Percentiles rank a stretch among this genome's conserved stretches.
These are phyloP conservation scores for Wilhelminamyces savonicus DNA, from an alignment of 805 yeast species.

Conservation along the genomic window DNA sequence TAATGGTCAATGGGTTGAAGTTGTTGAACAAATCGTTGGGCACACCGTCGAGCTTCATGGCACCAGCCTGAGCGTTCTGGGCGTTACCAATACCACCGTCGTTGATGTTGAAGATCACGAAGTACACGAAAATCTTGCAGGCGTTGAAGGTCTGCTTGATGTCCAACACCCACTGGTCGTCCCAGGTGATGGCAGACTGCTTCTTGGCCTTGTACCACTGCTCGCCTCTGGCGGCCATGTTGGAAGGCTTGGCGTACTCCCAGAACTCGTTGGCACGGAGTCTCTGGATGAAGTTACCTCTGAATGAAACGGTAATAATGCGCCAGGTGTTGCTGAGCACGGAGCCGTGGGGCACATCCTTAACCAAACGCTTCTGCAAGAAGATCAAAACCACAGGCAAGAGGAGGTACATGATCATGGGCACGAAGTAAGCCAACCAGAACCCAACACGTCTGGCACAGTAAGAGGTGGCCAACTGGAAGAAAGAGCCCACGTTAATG, in stretches of 20 bases:
- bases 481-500: conserved; percentile 50
- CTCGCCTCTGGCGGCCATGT: conserved; percentile 39
- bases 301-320: conserved; percentile 35
- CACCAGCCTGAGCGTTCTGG: conserved; percentile 49
- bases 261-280: conserved; percentile 34
- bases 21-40: conserved; percentile 52
- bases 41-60: conserved; percentile 46
- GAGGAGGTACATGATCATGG: conserved; percentile 26
- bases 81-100: conserved; percentile 45
- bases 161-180: conserved; percentile 44
- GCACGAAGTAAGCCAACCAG: conserved; percentile 50
- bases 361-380: conserved; percentile 19
- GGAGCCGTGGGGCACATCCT: conserved; percentile 38
- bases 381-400: conserved; percentile 23
- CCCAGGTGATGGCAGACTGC: conserved; percentile 23
- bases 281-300: conserved; percentile 39
- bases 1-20: conserved; percentile 50
- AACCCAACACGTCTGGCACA: conserved; percentile 46
- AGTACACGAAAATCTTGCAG: conserved; percentile 41
- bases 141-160: conserved; percentile 37
- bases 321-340: conserved; percentile 38
- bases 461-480: conserved; percentile 46
- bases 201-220: conserved; percentile 12
- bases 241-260: conserved; percentile 43
- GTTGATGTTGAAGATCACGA: conserved; percentile 25